Base-by-base conservation (phyloP, 176 grass and related monocot species). In the Carex myosuroides region DNA sequence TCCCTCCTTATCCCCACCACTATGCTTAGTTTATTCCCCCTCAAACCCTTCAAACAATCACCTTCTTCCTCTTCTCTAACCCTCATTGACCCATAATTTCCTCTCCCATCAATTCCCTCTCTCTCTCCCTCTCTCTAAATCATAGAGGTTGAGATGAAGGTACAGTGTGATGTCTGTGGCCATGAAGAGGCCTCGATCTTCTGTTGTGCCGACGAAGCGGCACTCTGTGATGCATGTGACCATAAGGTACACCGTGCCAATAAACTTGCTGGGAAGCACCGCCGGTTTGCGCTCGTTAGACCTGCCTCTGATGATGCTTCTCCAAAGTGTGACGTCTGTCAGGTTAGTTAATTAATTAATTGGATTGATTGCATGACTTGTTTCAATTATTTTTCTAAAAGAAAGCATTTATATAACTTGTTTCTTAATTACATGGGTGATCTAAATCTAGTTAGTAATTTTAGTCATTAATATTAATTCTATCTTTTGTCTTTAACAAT, bases 161-260 rank as follows among this genome's bases (percentile, higher is more conserved):
- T 95, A 65, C 86, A 84, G 83, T 98, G 95, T 88, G 92, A 98
- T 81, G 87, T 95, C 4, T 98, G 95, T 81, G 89, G 84, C 81
- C 29, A 42, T 9, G 80, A 88, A 68, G 89, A 86, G 76, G 95
- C 92, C 68, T 87, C 88, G 37, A 87, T 94, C 79, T 87, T 97
- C 85, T 97, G 94, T 88, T 97, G 88, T 64, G 94, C 88, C 53
- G 94, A 97, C 83, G 94, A 97, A 80, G 94, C 94, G 1, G 94
- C 90, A 26, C 94, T 97, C 77, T 97, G 94, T 89, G 70, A 83
- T 75, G 74, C 88, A 17, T 97, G 94, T 82, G 93, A 98, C 80
- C 44, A 63, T 70, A 90, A 86, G 65, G 92, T 94, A 57, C 95
- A 98, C 87, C 79, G 54, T 75, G 95, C 92, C 55, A 98, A 98